A percentile compares a stretch with the other conserved stretches of the same genome.
Evolutionary conservation across 2,329 filamentous ascomycete genomes (phyloP).

Genomic region (Aspergillus fumigatiaffinis): DNA sequence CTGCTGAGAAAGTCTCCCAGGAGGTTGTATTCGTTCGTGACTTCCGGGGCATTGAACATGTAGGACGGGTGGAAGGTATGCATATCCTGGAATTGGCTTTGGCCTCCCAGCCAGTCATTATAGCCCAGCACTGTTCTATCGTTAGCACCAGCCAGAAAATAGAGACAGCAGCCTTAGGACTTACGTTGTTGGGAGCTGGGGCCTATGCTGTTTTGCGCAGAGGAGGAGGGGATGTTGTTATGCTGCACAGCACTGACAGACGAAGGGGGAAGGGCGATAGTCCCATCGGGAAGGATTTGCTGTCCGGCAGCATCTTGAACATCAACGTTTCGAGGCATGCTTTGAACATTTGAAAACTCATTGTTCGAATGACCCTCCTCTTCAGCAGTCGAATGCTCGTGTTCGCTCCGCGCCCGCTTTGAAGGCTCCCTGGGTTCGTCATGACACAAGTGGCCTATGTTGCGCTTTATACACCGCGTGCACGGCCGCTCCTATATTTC

Average conservation of each 20-base stretch:
- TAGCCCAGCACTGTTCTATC: constrained; percentile 65
- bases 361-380: constrained; percentile 51
- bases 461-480: constrained; percentile 95
- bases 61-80: constrained; percentile 90
- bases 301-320: constrained; percentile 52
- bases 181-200: constrained; percentile 71
- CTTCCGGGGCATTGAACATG: constrained; percentile 91
- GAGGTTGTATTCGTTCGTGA: constrained; percentile 93
- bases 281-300: constrained; percentile 38
- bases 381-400: constrained; percentile 55
- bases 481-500: constrained; percentile 78
- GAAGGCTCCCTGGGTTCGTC: constrained; percentile 88
- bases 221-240: constrained; percentile 61
- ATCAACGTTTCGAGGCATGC: constrained; percentile 53
- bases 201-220: constrained; percentile 57
- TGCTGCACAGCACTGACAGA: constrained; percentile 57
- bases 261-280: constrained; percentile 49
- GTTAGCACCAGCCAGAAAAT: constrained; percentile 21
- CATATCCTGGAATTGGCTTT: constrained; percentile 90
- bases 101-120: constrained; percentile 74
- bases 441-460: constrained; percentile 97
- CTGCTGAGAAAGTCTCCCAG: constrained; percentile 95
- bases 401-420: constrained; percentile 72
- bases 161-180: constrained; percentile 33
- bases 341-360: constrained; percentile 43